phyloP scores from a whole-genome alignment of 2,329 filamentous ascomycete genomes.

The Colletotrichum viniferum region DNA sequence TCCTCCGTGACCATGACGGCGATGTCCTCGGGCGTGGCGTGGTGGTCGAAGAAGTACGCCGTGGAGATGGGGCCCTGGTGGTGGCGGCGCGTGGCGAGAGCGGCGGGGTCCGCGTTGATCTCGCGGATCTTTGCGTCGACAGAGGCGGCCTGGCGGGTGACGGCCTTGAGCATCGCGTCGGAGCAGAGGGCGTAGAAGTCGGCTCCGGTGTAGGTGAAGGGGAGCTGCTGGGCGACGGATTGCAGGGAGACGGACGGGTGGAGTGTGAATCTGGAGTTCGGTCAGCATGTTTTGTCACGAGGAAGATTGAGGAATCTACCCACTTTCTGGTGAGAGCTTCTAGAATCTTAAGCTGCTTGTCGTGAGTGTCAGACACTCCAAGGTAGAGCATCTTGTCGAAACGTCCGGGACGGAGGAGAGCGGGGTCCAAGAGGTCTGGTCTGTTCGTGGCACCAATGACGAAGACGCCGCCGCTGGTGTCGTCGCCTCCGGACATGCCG shows the following conservation, averaged over 20 bases:
- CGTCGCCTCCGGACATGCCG: conserved; percentile 94
- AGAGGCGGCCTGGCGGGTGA: conserved; percentile 83
- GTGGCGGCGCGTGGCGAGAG: conserved; percentile 23
- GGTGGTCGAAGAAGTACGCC: conserved; percentile 95
- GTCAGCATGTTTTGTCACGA: neutral
- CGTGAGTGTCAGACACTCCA: conserved; percentile 93
- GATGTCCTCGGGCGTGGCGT: conserved; percentile 81
- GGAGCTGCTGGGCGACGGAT: conserved; percentile 75
- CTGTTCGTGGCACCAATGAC: conserved; percentile 97
- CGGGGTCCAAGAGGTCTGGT: conserved; percentile 90
- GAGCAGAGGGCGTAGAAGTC: conserved; percentile 97
- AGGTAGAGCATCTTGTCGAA: conserved; percentile 99
- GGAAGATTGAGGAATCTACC: conserved; percentile 37
- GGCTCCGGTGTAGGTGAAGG: conserved; percentile 96
- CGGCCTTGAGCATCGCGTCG: conserved; percentile 98
- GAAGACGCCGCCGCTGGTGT: conserved; percentile 83
- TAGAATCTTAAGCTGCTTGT: conserved; percentile 93
- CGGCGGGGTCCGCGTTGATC: conserved; percentile 59
- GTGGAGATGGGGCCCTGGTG: conserved; percentile 68
- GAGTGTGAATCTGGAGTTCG: conserved; percentile 73
- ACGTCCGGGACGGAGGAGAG: conserved; percentile 83
- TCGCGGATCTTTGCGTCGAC: conserved; percentile 84
- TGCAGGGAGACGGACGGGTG: conserved; percentile 78
- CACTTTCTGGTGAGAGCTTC: conserved; percentile 94
- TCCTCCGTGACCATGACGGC: conserved; percentile 87